These are phyloP conservation scores for Recurvomyces mirabilis DNA, from an alignment of 495 filamentous ascomycete species.

Conservation along the genomic window DNA sequence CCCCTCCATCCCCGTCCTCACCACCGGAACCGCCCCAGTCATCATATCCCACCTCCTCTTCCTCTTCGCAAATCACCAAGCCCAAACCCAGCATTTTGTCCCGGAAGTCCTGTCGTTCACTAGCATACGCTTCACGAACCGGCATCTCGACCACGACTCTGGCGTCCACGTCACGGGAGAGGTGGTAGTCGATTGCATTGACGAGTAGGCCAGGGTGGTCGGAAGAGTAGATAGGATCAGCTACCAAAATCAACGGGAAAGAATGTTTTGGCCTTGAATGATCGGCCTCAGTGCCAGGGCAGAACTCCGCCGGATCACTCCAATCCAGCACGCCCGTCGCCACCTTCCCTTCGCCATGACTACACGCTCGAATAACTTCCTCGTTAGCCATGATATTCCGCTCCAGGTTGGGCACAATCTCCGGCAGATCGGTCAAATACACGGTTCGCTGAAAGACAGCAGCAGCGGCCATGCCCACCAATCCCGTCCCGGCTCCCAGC, in stretches of 20 bases:
- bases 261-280: conserved; percentile 30
- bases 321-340: conserved; percentile 56
- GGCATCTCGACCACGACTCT: conserved; percentile 56
- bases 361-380: conserved; percentile 43
- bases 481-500: conserved; percentile 53
- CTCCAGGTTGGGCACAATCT: conserved; percentile 56
- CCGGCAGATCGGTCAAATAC: conserved; percentile 55
- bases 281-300: neutral
- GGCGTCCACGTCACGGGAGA: conserved; percentile 37
- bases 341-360: conserved; percentile 22
- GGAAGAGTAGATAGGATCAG: conserved; percentile 61
- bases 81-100: conserved; percentile 42
- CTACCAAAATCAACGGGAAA: conserved; percentile 54
- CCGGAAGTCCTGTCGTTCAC: conserved; percentile 44
- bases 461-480: conserved; percentile 45
- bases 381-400: conserved; percentile 51
- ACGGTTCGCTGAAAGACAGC: conserved; percentile 33
- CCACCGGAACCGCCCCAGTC: conserved; percentile 43
- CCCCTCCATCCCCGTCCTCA: conserved; percentile 12
- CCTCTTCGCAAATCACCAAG: conserved; percentile 44
- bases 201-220: conserved; percentile 54
- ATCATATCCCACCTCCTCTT: conserved; percentile 54
- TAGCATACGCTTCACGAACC: conserved; percentile 46
- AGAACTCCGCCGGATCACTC: conserved; percentile 33
- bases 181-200: conserved; percentile 42